Evolutionary conservation across 345 rosid genomes (phyloP).

Genomic region (Toxicodendron radicans): DNA sequence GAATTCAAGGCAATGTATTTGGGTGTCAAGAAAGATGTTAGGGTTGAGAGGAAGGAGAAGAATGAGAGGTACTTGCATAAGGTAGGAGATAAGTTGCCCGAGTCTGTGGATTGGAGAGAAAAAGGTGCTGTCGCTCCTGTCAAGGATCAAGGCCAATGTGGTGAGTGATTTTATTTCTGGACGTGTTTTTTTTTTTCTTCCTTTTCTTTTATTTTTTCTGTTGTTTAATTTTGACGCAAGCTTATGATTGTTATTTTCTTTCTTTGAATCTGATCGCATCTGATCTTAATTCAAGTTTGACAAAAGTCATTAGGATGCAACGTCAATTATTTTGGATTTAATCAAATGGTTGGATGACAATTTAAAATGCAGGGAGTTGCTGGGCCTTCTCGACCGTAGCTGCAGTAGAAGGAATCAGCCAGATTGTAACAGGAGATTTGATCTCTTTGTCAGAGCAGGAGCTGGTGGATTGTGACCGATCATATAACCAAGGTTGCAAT

Average conservation of each 20-base stretch:
- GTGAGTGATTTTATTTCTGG: slow-evolving; percentile 24
- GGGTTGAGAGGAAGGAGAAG: slow-evolving; percentile 19
- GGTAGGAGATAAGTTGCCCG: slow-evolving; percentile 36
- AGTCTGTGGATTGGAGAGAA: slow-evolving; percentile 48
- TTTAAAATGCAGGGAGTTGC: slow-evolving; percentile 61
- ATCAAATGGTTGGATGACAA: background rate
- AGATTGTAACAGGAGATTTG: slow-evolving; percentile 67
- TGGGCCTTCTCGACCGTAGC: slow-evolving; percentile 83
- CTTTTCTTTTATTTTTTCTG: too few species aligned
- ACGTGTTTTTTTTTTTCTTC: background rate
- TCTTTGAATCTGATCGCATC: too few species aligned
- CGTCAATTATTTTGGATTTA: too few species aligned
- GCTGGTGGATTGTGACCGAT: slow-evolving; percentile 68
- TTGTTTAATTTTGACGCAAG: background rate
- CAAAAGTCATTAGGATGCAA: too few species aligned
- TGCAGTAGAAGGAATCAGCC: slow-evolving; percentile 76
- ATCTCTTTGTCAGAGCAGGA: slow-evolving; percentile 70
- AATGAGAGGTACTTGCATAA: slow-evolving; percentile 30
- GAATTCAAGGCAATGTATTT: slow-evolving; percentile 45
- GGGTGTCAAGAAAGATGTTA: slow-evolving; percentile 31
- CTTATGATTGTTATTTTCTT: too few species aligned
- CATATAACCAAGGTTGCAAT: slow-evolving; percentile 61
- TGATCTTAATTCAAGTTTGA: too few species aligned
- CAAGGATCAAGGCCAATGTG: slow-evolving; percentile 57
- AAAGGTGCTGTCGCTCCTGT: slow-evolving; percentile 48